Base-by-base conservation (phyloP, 805 yeast species). In the Candida michaelii region DNA sequence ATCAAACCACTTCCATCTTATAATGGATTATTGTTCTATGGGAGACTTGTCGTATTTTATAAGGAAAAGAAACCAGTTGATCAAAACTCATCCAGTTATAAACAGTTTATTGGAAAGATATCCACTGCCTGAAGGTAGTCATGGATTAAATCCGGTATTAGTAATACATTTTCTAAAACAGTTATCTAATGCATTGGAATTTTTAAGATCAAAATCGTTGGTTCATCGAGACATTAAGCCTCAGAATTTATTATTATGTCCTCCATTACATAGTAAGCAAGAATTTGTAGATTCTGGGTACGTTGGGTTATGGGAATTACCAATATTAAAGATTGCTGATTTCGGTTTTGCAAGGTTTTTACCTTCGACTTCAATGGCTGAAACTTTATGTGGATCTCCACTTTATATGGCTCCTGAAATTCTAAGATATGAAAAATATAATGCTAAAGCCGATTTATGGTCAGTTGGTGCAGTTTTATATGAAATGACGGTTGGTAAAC, bases 371-470 rank as follows among this genome's bases (percentile, higher is more conserved):
- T 83, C 96, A 1, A 74, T 93, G 79, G 98, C 98, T 1, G 99
- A 93, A 60, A 93, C 99, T 1, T 71, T 93, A 51, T 93, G 99
- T 73, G 99, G 99, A 1, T 88, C 96, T 9, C 99, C 99, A 3
- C 74, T 93, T 33, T 93, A 93, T 65, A 93, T 93, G 99, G 99
- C 99, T 0, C 99, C 99, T 0, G 99, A 93, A 65, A 93, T 93
- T 36, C 70, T 93, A 53, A 75, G 95, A 49, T 90, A 88, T 58
- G 97, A 93, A 60, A 93, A 89, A 64, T 93, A 93, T 66, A 89
- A 90, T 53, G 99, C 98, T 4, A 90, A 89, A 60, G 98, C 97
- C 0, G 99, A 93, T 60, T 66, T 93, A 49, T 93, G 99, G 99
- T 89, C 97, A 5, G 96, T 91, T 4, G 99, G 99, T 3, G 95